Base-by-base conservation (phyloP, 116 monocot genomes). In the Iris pallida region DNA sequence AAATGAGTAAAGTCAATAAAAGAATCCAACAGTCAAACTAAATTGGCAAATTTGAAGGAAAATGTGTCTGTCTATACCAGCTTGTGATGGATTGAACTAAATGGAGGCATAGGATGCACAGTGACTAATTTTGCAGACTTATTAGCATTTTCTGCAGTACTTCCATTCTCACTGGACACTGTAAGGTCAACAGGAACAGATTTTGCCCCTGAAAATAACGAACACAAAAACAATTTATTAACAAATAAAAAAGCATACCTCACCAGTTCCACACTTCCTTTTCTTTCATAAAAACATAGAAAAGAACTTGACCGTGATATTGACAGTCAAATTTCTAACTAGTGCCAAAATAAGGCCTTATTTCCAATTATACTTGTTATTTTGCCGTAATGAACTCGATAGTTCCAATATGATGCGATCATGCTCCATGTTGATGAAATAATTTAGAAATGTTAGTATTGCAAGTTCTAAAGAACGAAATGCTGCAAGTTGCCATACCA, bases 181-280 rank as follows among this genome's bases (percentile, higher is more conserved):
- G 78, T 72, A 63, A 81, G 58, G 74, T 82, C 82, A 73, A 88
- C 71, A 16, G 75, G 74, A 53, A 85, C 61, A 42, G 79, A 76
- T 56, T 43, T 54, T 74, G 66, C 76, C 45, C 80, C 89, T 89
- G 79, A 48, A 73, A 67, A 30, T 30, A 57, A 52, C 40, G 66
- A n/a, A 42, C 55, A 40, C 54, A 52, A 61, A 15, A 20, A 43
- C 49, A 51, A 30, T 30, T 3, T 30, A 30, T 30, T 30, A 30
- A 30, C 30, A 30, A 30, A 30, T 30, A 30, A 30, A 30, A 30
- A 30, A 30, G 30, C 2, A 30, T 30, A 30, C 30, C 30, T 30
- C 30, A 30, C 30, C 30, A 30, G 30, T 30, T 30, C 30, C 30
- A 30, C 30, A 30, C 30, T 30, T 3, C 30, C 30, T 30, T 30